phyloP scores from a whole-genome alignment of 768 basidiomycete genomes.

The Lactifluus echinatus region DNA sequence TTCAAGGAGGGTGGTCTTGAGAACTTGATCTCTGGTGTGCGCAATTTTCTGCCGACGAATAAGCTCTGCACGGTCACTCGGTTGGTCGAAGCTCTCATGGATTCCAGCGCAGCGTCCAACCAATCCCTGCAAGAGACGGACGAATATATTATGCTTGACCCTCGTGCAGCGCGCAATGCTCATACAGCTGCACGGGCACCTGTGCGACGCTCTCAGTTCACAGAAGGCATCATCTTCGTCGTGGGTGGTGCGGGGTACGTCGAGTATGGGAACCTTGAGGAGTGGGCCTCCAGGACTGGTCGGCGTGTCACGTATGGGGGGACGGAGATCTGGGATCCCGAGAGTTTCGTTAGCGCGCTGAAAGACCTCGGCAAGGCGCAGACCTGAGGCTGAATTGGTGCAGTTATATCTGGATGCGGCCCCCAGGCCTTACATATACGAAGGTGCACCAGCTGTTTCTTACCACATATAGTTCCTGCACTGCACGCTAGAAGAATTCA shows the following conservation, averaged over 20 bases:
- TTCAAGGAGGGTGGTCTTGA: conserved; percentile 95
- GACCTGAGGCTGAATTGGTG: conserved; percentile 18
- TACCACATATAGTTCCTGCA: no score
- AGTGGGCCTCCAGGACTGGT: conserved; percentile 80
- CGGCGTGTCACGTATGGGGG: conserved; percentile 90
- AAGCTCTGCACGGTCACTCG: conserved; percentile 90
- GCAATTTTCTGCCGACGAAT: conserved; percentile 93
- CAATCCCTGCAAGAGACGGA: conserved; percentile 57
- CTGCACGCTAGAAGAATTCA: no score
- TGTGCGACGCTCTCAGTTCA: conserved; percentile 62
- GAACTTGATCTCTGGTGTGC: conserved; percentile 94
- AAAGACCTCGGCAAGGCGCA: conserved; percentile 48
- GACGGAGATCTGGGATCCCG: conserved; percentile 90
- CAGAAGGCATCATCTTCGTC: conserved; percentile 85
- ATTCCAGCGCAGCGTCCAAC: conserved; percentile 82
- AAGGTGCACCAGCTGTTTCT: no score
- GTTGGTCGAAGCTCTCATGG: conserved; percentile 94
- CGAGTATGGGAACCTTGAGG: conserved; percentile 92
- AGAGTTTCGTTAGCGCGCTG: conserved; percentile 69
- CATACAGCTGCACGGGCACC: conserved; percentile 28
- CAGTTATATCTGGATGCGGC: neutral
- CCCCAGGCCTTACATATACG: neutral
- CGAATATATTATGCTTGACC: conserved; percentile 52
- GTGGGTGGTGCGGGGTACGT: conserved; percentile 97
- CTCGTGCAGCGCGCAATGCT: conserved; percentile 32